Conservation (phyloP, 192 early-diverging fungal genomes). For the Podila verticillata region DNA sequence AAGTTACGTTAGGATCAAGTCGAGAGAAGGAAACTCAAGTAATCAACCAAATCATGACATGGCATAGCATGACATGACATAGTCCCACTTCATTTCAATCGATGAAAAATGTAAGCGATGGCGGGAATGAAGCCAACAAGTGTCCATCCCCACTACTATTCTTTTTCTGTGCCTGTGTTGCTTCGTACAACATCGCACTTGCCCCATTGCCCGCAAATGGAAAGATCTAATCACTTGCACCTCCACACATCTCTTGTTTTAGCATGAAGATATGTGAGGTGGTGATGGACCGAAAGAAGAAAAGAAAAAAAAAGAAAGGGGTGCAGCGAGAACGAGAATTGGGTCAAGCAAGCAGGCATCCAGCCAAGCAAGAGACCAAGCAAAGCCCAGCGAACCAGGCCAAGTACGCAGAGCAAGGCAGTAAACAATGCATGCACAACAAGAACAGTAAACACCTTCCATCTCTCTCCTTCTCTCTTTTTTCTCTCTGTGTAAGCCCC, state of each 20-base stretch:
- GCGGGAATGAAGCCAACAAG: not conserved
- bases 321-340: not conserved
- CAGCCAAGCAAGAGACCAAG: not conserved
- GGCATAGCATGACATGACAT: too few species aligned
- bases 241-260: not conserved
- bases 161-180: not conserved
- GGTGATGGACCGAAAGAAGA: not conserved
- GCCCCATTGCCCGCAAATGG: not conserved
- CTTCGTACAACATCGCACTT: not conserved
- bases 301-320: slow-evolving; percentile 1
- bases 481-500: not conserved
- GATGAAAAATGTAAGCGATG: too few species aligned
- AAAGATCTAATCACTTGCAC: too few species aligned
- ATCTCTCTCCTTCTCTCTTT: not conserved
- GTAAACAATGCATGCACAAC: too few species aligned
- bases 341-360: too few species aligned
- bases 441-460: not conserved
- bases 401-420: not conserved
- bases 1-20: not conserved
- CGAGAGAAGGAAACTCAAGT: not conserved
- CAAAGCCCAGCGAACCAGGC: not conserved
- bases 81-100: too few species aligned
- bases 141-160: too few species aligned
- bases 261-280: not conserved
- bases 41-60: too few species aligned